Percentiles rank a stretch among this genome's conserved stretches.
phyloP scores from a whole-genome alignment of 2,329 filamentous ascomycete genomes.

The Colletotrichum zoysiae region DNA sequence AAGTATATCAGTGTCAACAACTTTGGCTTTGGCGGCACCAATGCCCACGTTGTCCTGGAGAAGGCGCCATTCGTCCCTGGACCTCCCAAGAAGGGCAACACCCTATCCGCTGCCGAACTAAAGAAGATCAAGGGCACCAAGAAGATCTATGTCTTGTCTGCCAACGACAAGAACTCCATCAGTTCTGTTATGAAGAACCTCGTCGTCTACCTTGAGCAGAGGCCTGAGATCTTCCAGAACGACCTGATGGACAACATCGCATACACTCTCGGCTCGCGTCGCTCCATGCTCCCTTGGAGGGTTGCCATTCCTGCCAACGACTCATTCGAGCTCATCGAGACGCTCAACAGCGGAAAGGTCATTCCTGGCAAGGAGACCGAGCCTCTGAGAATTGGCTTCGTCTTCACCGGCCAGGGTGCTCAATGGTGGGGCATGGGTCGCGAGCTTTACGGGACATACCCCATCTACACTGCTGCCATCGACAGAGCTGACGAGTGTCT shows the following conservation, averaged over 20 bases:
- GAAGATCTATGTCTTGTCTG: constrained; percentile 59
- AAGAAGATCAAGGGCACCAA: constrained; percentile 30
- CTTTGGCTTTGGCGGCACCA: constrained; percentile 62
- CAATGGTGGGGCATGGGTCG: constrained; percentile 46
- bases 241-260: constrained; percentile 52
- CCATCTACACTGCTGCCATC: constrained; percentile 52
- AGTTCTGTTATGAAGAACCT: constrained; percentile 49
- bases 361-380: constrained; percentile 52
- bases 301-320: constrained; percentile 48
- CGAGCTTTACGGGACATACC: constrained; percentile 48
- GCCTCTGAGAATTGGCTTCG: constrained; percentile 45
- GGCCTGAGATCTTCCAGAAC: constrained; percentile 57
- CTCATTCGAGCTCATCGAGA: constrained; percentile 42
- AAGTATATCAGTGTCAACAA: constrained; percentile 62
- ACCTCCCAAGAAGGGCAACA: constrained; percentile 42
- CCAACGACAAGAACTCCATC: constrained; percentile 53
- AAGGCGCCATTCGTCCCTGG: constrained; percentile 50
- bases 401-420: constrained; percentile 49
- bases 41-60: constrained; percentile 59
- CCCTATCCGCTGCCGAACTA: constrained; percentile 14
- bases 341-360: constrained; percentile 54
- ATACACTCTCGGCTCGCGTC: constrained; percentile 40
- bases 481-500: constrained; percentile 51
- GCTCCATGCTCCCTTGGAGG: constrained; percentile 37
- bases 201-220: constrained; percentile 56